Percentiles rank a stretch among this genome's conserved stretches.
These are phyloP conservation scores for Xylaria bambusicola DNA, from an alignment of 495 filamentous ascomycete genomes.

Conservation along the genomic window DNA sequence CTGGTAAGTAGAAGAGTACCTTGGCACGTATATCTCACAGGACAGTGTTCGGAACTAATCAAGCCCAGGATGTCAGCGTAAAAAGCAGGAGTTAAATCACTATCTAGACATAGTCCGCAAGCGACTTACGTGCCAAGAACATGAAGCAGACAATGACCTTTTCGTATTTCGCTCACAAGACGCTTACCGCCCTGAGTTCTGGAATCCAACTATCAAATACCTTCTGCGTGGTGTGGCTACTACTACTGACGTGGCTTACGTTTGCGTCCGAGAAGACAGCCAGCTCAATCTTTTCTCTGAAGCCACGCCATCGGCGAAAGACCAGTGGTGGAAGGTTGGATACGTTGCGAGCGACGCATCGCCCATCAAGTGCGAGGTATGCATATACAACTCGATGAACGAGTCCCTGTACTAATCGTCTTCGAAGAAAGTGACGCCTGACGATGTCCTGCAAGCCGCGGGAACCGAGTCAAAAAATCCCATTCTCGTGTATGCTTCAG, in stretches of 20 bases:
- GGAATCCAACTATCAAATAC: conserved; percentile 42
- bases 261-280: conserved; percentile 38
- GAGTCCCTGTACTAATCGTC: conserved; percentile 18
- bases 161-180: conserved; percentile 30
- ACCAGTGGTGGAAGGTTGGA: conserved; percentile 49
- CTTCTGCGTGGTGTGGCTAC: conserved; percentile 44
- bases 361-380: conserved; percentile 39
- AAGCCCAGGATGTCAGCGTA: conserved; percentile 25
- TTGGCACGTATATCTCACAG: neutral
- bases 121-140: conserved; percentile 38
- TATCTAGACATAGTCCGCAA: conserved; percentile 27
- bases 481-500: conserved; percentile 47
- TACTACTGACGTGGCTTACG: conserved; percentile 36
- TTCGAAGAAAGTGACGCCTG: conserved; percentile 30
- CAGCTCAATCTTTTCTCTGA: no score
- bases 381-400: neutral
- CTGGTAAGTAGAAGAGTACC: conserved; percentile 14
- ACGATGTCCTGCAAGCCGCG: conserved; percentile 37
- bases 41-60: neutral
- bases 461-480: conserved; percentile 35
- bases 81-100: conserved; percentile 19
- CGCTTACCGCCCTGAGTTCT: conserved; percentile 32
- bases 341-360: conserved; percentile 28
- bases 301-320: no score
- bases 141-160: conserved; percentile 27